Conservation (phyloP, 2,329 filamentous ascomycete genomes). For the Aspergillus sp. region DNA sequence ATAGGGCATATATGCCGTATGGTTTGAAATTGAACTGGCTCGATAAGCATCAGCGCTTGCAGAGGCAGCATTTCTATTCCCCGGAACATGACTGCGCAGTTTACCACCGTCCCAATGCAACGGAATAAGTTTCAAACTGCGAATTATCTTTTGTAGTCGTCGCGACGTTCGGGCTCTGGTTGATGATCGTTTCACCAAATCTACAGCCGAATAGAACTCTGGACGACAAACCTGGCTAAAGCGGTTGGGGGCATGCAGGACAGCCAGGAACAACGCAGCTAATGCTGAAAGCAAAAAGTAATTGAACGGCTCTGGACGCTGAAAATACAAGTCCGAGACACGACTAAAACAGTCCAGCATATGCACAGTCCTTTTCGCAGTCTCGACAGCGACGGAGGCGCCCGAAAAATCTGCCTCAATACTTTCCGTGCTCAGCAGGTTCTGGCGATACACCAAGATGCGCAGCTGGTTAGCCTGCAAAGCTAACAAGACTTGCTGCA, state of each 20-base stretch:
- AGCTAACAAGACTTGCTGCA: conserved; percentile 39
- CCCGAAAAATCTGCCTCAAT: conserved; percentile 31
- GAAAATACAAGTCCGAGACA: conserved; percentile 33
- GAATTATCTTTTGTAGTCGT: conserved; percentile 53
- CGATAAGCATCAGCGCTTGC: background rate
- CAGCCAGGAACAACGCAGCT: conserved; percentile 39
- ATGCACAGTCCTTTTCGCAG: conserved; percentile 32
- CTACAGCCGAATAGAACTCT: conserved; percentile 51
- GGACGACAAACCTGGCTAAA: conserved; percentile 34
- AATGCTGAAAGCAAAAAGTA: conserved; percentile 38
- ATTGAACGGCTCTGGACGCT: conserved; percentile 37
- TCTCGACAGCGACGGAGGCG: conserved; percentile 37
- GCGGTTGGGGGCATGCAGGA: conserved; percentile 38
- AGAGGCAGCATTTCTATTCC: background rate
- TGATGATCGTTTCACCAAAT: conserved; percentile 53
- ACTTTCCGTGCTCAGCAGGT: conserved; percentile 33
- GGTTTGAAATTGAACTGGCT: background rate
- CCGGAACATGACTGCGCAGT: background rate
- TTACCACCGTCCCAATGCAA: conserved; percentile 38
- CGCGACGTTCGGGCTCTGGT: conserved; percentile 51
- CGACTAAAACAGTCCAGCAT: conserved; percentile 33
- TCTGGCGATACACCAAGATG: conserved; percentile 41
- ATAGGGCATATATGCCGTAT: background rate
- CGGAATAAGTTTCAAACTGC: conserved; percentile 51
- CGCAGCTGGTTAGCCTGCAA: conserved; percentile 43